These are phyloP conservation scores for Gossypium gossypioides DNA, from an alignment of 441 rosid genomes.

Conservation along the genomic window DNA sequence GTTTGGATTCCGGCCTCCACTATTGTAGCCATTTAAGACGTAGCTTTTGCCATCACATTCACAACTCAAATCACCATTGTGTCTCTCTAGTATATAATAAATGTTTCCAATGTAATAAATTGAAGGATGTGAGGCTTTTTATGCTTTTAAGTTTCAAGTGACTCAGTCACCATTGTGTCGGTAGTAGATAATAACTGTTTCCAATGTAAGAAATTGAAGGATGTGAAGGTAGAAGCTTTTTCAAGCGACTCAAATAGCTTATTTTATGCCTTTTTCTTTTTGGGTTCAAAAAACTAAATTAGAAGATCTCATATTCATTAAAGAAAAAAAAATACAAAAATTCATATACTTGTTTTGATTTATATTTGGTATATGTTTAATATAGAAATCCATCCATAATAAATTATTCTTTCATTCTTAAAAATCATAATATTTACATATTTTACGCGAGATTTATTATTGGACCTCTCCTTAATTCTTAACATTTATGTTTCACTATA, in stretches of 20 bases:
- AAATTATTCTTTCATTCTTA: no score
- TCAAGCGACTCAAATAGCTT: background rate
- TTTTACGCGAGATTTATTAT: no score
- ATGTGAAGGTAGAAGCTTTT: no score
- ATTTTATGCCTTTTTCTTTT: background rate
- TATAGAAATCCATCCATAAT: no score
- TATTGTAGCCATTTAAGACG: background rate
- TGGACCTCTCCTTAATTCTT: no score
- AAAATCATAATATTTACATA: no score
- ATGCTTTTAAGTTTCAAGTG: background rate
- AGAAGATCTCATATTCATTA: background rate
- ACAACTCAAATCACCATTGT: background rate
- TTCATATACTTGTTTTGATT: no score
- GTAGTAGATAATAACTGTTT: no score
- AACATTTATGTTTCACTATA: no score
- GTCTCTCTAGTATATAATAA: background rate
- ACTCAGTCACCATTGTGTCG: background rate
- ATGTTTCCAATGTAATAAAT: background rate
- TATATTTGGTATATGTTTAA: no score
- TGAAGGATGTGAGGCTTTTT: background rate
- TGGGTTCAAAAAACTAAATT: background rate
- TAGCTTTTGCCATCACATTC: background rate
- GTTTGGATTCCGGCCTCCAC: constrained; percentile 6
- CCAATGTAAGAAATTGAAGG: no score
- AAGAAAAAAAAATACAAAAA: background rate